Evolutionary conservation across 2,329 filamentous ascomycete species (phyloP), one percentile per base, ranked within the genome.

Genomic region (Claviceps sp.): DNA sequence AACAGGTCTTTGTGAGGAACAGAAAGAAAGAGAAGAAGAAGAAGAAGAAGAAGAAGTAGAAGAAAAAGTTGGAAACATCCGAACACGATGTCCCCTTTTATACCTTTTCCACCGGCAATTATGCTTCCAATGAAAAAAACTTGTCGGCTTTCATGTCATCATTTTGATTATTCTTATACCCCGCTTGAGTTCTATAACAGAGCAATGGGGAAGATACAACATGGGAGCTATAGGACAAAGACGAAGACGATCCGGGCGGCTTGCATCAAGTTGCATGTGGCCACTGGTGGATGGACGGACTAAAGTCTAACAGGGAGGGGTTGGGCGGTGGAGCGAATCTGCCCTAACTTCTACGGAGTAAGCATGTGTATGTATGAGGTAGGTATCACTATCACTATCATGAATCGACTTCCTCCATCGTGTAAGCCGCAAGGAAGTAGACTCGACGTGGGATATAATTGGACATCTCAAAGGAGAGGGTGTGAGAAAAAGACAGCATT

Each of bases 1-100:
- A 20, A 37, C 20, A 16, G 20, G 22, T 38, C 30, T 50, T 36
- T 40, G 34, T 6, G 30, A 16, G 20, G 42, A 44, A 14, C 2
- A 20, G 14, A 9, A 36, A 38, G 11, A n/a, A 47, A 54, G 30
- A 48, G 53, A 47, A 53, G 24, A 54, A 48, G 53, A 46, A 54
- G 51, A 50, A 55, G 58, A 69, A 73, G 75, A 74, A 70, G 70
- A 78, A 73, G 72, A 77, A 74, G 69, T 71, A 77, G 70, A 64
- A 56, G 56, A 60, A 60, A 61, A 61, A 67, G 65, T 24, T 26
- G 13, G 11, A 34, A 13, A n/a, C n/a, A 34, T 4, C 66, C 59
- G 72, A 74, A 68, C 68, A 76, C 68, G 66, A 68, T 63, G 62
- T 63, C 65, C 67, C 77, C 70, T 81, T 83, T 84, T 84, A 84